Base-by-base conservation (phyloP, 139 green algal genomes). In the Marvania coccoides region DNA sequence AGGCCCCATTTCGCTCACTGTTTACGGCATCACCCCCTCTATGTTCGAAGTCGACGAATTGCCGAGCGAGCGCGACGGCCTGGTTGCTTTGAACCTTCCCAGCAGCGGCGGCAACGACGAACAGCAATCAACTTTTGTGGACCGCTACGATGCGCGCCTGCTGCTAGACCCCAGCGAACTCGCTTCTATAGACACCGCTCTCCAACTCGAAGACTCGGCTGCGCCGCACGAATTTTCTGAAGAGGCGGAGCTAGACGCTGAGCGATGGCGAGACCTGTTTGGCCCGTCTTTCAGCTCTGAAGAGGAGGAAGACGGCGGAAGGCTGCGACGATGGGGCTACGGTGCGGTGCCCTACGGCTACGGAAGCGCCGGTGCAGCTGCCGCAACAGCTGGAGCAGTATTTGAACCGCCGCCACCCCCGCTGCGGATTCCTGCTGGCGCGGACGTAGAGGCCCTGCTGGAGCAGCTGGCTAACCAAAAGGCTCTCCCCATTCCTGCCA, bases 111-210 rank as follows among this genome's bases (percentile, higher is more conserved):
- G n/a, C n/a, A n/a, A n/a, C n/a, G n/a, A n/a, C n/a, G n/a, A n/a
- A n/a, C n/a, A n/a, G n/a, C n/a, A n/a, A n/a, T n/a, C n/a, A n/a
- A n/a, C n/a, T n/a, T n/a, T n/a, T n/a, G 26, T 64, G 23, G 57
- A 64, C 29, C 26, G 57, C 14, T 64, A 55, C 48, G 57, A 64
- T 64, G 47, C 37, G 34, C 57, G 57, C 47, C 26, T 64, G 0
- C 24, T 64, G 13, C 24, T 64, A 6, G 57, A 58, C 26, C 57
- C 57, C 29, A 29, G 19, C 23, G 57, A 64, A 8, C n/a, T 64
- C 19, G 42, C 19, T 51, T 51, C 42, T 51, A 51, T 51, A 51
- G 42, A 51, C 19, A 51, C 42, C 42, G 19, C 42, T 51, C 19
- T 19, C 19, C 19, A 19, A 28, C 42, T 19, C 42, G 42, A 51